phyloP scores from a whole-genome alignment of 805 yeast genomes.

The Ogataea methanolica region DNA sequence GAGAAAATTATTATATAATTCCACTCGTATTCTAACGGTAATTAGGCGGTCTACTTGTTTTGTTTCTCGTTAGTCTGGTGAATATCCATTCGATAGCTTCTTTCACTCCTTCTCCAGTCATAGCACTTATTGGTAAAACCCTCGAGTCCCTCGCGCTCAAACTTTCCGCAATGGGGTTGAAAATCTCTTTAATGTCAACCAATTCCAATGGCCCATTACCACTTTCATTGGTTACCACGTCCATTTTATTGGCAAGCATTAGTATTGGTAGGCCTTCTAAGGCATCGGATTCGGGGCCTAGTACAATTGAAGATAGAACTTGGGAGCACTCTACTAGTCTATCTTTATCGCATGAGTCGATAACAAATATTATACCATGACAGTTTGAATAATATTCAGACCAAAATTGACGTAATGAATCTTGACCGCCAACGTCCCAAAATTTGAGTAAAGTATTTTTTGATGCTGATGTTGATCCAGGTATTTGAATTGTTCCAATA shows the following conservation, averaged over 20 bases:
- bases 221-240: constrained; percentile 71
- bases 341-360: constrained; percentile 83
- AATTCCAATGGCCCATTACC: constrained; percentile 57
- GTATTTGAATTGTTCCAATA: constrained; percentile 43
- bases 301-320: constrained; percentile 53
- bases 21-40: not conserved
- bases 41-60: constrained; percentile 52
- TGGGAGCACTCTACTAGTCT: constrained; percentile 79
- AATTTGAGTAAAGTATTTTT: constrained; percentile 50
- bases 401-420: constrained; percentile 82
- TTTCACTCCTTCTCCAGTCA: constrained; percentile 74
- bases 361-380: constrained; percentile 88
- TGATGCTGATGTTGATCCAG: constrained; percentile 6
- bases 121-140: constrained; percentile 84
- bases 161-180: constrained; percentile 77
- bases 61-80: constrained; percentile 64
- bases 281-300: constrained; percentile 40
- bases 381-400: constrained; percentile 76
- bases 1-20: not conserved
- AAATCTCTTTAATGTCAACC: constrained; percentile 74
- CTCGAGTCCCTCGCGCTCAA: constrained; percentile 88
- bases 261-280: constrained; percentile 80
- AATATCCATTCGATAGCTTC: constrained; percentile 90
- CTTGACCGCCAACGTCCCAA: constrained; percentile 98
- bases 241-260: constrained; percentile 96